These are phyloP conservation scores for Biscogniauxia mediterranea DNA, from an alignment of 2,329 filamentous ascomycete genomes.

Conservation along the genomic window DNA sequence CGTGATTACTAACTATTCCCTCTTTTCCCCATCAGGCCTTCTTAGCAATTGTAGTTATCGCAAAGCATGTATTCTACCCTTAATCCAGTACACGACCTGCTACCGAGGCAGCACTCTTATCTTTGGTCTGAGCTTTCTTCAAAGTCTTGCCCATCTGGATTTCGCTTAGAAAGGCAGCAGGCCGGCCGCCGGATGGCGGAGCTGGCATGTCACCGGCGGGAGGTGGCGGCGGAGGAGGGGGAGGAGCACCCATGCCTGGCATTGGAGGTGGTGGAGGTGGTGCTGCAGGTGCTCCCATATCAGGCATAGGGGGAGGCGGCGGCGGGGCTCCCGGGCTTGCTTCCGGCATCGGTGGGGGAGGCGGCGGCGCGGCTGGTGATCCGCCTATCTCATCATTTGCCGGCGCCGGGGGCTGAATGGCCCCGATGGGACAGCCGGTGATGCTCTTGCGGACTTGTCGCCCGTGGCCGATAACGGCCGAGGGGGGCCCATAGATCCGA, in stretches of 20 bases:
- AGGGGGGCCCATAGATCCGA: conserved; percentile 94
- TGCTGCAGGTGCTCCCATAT: conserved; percentile 38
- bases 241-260: conserved; percentile 39
- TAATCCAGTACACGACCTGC: conserved; percentile 73
- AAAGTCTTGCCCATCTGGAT: conserved; percentile 78
- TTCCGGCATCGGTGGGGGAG: conserved; percentile 39
- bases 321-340: conserved; percentile 33
- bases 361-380: conserved; percentile 34
- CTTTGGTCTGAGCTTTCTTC: conserved; percentile 87
- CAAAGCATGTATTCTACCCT: not conserved
- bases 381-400: conserved; percentile 33
- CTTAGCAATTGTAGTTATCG: not conserved
- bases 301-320: conserved; percentile 38
- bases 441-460: conserved; percentile 54
- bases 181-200: conserved; percentile 49
- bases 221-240: conserved; percentile 45
- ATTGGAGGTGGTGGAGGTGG: conserved; percentile 46
- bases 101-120: conserved; percentile 69
- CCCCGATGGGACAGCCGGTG: conserved; percentile 38
- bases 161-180: conserved; percentile 70
- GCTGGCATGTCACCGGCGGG: conserved; percentile 43
- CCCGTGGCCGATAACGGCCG: conserved; percentile 82
- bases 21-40: not conserved
- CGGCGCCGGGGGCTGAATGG: conserved; percentile 34
- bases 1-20: not conserved